Evolutionary conservation across 1,139 yeast genomes (phyloP).

Genomic region (Kazachstania sp.): DNA sequence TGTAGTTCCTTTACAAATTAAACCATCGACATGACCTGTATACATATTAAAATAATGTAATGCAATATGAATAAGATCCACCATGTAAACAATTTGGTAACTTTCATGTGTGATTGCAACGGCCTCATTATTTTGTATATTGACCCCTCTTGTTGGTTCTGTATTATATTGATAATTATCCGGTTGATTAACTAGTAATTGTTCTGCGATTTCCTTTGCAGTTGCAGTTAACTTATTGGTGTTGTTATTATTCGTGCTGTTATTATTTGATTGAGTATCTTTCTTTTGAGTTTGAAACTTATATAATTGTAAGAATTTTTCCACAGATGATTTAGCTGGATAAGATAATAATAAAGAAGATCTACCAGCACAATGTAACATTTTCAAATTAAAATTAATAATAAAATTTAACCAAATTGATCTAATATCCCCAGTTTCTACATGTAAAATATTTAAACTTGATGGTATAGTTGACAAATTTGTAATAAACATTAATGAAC

Average conservation of each 20-base stretch:
- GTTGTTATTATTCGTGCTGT: no score
- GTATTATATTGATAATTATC: slow-evolving; percentile 1
- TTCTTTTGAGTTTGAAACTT: slow-evolving; percentile 33
- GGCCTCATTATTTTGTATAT: not conserved
- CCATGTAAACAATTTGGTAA: slow-evolving; percentile 53
- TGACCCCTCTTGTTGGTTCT: not conserved
- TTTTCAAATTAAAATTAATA: slow-evolving; percentile 67
- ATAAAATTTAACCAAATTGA: slow-evolving; percentile 48
- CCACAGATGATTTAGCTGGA: slow-evolving; percentile 73
- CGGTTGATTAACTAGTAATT: not conserved
- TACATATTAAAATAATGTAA: slow-evolving; percentile 70
- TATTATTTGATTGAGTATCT: not conserved
- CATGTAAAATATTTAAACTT: slow-evolving; percentile 58
- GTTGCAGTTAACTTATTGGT: no score
- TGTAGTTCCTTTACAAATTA: slow-evolving; percentile 69
- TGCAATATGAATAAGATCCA: slow-evolving; percentile 64
- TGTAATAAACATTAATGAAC: slow-evolving; percentile 60
- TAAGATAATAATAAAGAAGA: slow-evolving; percentile 59
- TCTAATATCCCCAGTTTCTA: slow-evolving; percentile 55
- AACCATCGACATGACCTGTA: slow-evolving; percentile 62
- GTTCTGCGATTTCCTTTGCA: not conserved
- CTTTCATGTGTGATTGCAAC: slow-evolving; percentile 4
- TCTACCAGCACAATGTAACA: slow-evolving; percentile 78
- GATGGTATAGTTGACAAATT: slow-evolving; percentile 76
- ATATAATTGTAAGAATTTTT: slow-evolving; percentile 73